A percentile compares a stretch with the other conserved stretches of the same genome.
These are phyloP conservation scores for Penicillium bovifimosum DNA, from an alignment of 495 filamentous ascomycete genomes.

Conservation along the genomic window DNA sequence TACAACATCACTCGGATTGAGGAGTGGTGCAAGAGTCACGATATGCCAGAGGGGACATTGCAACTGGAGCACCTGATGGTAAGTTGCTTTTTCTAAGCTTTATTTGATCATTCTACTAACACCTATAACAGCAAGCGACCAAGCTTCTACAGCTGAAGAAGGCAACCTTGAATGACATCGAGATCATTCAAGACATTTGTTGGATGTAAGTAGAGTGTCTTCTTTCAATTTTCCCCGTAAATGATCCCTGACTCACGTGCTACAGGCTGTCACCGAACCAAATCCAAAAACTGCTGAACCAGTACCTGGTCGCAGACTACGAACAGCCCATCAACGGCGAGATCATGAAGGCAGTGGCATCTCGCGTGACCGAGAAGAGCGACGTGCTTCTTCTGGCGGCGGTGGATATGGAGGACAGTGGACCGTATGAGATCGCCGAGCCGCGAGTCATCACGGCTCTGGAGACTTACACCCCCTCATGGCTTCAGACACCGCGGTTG, in stretches of 20 bases:
- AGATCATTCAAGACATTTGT: slow-evolving; percentile 99
- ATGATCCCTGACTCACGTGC: slow-evolving; percentile 6
- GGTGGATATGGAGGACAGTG: slow-evolving; percentile 98
- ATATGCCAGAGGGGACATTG: slow-evolving; percentile 97
- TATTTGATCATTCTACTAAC: slow-evolving; percentile 19
- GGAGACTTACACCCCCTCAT: slow-evolving; percentile 96
- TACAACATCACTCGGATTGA: slow-evolving; percentile 99
- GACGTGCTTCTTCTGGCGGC: slow-evolving; percentile 88
- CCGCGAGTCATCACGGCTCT: slow-evolving; percentile 91
- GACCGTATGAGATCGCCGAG: slow-evolving; percentile 98
- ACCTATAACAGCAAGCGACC: slow-evolving; percentile 72
- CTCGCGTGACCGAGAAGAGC: slow-evolving; percentile 95
- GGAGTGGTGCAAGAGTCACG: slow-evolving; percentile 99
- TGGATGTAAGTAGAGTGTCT: slow-evolving; percentile 71
- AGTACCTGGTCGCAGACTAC: slow-evolving; percentile 98
- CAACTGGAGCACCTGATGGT: slow-evolving; percentile 99
- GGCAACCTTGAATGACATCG: slow-evolving; percentile 97
- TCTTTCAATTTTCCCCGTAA: neutral
- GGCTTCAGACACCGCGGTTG: slow-evolving; percentile 92
- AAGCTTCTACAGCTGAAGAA: slow-evolving; percentile 99
- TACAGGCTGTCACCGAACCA: slow-evolving; percentile 91
- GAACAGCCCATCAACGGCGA: slow-evolving; percentile 99
- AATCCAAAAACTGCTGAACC: slow-evolving; percentile 97
- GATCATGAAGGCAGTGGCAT: slow-evolving; percentile 99
- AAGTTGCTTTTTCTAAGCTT: slow-evolving; percentile 15